Percentiles rank a stretch among this genome's conserved stretches.
Evolutionary conservation across 1,284 basidiomycete species (phyloP).

Genomic region (Gymnopus androsaceus): DNA sequence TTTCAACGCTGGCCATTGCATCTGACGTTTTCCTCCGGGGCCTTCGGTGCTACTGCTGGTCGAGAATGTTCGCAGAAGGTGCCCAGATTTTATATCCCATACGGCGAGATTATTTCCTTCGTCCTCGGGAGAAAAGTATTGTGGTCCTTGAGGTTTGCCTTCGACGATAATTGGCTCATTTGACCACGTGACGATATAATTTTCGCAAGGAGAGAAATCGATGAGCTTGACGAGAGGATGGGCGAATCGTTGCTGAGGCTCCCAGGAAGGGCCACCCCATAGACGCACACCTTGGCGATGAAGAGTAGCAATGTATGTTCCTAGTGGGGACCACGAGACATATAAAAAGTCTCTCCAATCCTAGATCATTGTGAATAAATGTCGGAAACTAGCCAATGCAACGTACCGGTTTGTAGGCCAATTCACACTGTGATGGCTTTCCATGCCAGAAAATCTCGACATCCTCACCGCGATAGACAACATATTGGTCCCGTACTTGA

Average conservation of each 20-base stretch:
- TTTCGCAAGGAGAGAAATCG: constrained; percentile 97
- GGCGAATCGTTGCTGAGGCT: constrained; percentile 86
- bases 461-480: constrained; percentile 91
- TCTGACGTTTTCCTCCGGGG: constrained; percentile 69
- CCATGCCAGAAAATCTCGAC: constrained; percentile 95
- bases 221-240: constrained; percentile 96
- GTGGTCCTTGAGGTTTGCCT: constrained; percentile 78
- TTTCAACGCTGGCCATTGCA: constrained; percentile 95
- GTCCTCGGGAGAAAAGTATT: constrained; percentile 90
- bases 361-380: constrained; percentile 35
- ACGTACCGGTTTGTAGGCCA: constrained; percentile 76
- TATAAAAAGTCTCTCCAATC: constrained; percentile 96
- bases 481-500: constrained; percentile 93
- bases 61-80: constrained; percentile 93
- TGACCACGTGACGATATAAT: constrained; percentile 98
- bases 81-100: constrained; percentile 95
- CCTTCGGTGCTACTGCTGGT: constrained; percentile 61
- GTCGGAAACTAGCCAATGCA: constrained; percentile 12
- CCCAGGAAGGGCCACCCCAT: constrained; percentile 93
- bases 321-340: constrained; percentile 95
- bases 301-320: constrained; percentile 92
- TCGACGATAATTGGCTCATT: constrained; percentile 92
- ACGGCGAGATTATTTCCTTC: constrained; percentile 97
- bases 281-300: constrained; percentile 95
- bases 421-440: constrained; percentile 84